phyloP scores from a whole-genome alignment of 169 alveolate species.

The Babesia bovis region DNA sequence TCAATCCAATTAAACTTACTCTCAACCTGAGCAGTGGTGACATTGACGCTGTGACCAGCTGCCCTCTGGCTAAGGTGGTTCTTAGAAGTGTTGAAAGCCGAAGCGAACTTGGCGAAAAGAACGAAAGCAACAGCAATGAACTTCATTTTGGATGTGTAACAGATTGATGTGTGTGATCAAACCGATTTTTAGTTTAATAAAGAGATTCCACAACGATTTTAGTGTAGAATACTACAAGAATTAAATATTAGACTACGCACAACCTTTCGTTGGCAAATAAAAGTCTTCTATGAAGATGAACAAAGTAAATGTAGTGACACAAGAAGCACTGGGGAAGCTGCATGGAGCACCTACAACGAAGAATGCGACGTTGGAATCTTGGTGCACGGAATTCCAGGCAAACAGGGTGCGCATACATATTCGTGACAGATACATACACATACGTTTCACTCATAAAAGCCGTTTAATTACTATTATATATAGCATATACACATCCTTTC shows the following conservation, averaged over 20 bases:
- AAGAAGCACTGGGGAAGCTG: background rate
- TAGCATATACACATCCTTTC: background rate
- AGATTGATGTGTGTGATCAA: background rate
- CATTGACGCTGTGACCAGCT: background rate
- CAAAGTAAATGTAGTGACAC: background rate
- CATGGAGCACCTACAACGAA: conserved; percentile 3
- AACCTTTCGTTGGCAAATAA: background rate
- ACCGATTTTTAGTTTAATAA: background rate
- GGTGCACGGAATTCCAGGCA: conserved; percentile 6
- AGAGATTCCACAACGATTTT: background rate
- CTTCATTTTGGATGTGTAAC: conserved; percentile 14
- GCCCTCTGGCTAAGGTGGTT: conserved; percentile 4
- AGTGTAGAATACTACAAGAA: background rate
- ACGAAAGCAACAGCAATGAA: background rate
- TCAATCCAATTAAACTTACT: background rate
- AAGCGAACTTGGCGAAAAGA: background rate
- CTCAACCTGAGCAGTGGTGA: conserved; percentile 6
- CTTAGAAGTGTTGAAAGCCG: background rate
- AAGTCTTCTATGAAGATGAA: background rate
- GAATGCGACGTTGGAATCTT: conserved; percentile 18
- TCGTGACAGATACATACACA: background rate
- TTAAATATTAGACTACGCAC: background rate
- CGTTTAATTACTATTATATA: background rate
- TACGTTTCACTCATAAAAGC: background rate
- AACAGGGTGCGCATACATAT: conserved; percentile 13